A percentile compares a stretch with the other conserved stretches of the same genome.
phyloP scores from a whole-genome alignment of 2,329 filamentous ascomycete species.

The Penicillium sp. region DNA sequence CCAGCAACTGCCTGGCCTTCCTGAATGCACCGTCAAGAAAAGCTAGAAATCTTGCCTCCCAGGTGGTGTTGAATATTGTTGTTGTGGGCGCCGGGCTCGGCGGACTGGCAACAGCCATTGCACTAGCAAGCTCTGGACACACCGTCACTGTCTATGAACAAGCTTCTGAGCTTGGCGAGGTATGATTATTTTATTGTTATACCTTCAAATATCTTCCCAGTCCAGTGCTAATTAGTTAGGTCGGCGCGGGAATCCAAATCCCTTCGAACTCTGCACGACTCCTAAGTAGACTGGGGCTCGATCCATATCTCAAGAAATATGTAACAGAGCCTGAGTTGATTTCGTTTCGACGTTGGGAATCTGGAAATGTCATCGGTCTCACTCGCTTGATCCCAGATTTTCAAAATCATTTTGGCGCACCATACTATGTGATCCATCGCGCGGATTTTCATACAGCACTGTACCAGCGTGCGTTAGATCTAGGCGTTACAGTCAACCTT shows the following conservation, averaged over 20 bases:
- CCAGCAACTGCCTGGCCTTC: constrained; percentile 18
- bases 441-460: constrained; percentile 34
- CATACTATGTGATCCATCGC: constrained; percentile 25
- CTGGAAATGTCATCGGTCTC: constrained; percentile 36
- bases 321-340: constrained; percentile 37
- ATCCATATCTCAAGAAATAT: constrained; percentile 27
- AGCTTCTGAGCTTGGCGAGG: constrained; percentile 44
- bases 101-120: constrained; percentile 35
- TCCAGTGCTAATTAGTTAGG: not conserved
- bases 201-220: not conserved
- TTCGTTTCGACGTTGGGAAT: constrained; percentile 41
- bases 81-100: constrained; percentile 38
- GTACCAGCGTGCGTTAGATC: constrained; percentile 15
- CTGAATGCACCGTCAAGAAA: not conserved
- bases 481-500: constrained; percentile 22
- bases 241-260: constrained; percentile 44
- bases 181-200: constrained; percentile 14
- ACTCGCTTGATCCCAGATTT: constrained; percentile 41
- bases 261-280: constrained; percentile 42
- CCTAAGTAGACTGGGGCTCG: constrained; percentile 38
- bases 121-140: constrained; percentile 29
- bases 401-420: constrained; percentile 28
- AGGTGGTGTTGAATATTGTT: constrained; percentile 27
- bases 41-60: not conserved
- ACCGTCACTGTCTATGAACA: constrained; percentile 35